phyloP scores from a whole-genome alignment of 768 basidiomycete genomes.

The Tricholoma terreum region DNA sequence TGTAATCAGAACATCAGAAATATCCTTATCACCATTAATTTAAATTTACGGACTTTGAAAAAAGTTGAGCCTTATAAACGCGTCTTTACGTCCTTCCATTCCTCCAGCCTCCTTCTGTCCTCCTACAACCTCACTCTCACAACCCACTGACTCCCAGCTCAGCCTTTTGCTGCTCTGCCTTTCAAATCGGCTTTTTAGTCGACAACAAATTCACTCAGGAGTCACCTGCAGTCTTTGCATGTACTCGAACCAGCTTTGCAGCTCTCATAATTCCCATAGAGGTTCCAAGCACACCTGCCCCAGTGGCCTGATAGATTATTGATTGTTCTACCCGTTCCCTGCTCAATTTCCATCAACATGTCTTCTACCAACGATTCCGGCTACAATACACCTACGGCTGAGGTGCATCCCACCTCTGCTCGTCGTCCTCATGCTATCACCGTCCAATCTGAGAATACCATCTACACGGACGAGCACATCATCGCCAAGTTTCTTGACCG shows the following conservation, averaged over 20 bases:
- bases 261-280: conserved; percentile 84
- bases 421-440: conserved; percentile 74
- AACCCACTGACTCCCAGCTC: not conserved
- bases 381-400: conserved; percentile 68
- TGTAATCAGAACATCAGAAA: not conserved
- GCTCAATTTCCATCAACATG: conserved; percentile 38
- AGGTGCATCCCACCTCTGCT: conserved; percentile 82
- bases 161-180: not conserved
- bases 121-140: not conserved
- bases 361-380: conserved; percentile 58
- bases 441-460: conserved; percentile 78
- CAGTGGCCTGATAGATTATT: conserved; percentile 55
- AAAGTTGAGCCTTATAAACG: not conserved
- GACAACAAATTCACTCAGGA: conserved; percentile 8
- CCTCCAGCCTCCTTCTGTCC: not conserved
- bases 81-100: not conserved
- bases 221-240: conserved; percentile 63
- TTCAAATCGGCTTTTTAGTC: not conserved
- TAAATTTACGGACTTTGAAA: conserved; percentile 1
- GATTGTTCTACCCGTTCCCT: conserved; percentile 31
- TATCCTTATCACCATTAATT: not conserved
- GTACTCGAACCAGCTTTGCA: conserved; percentile 94
- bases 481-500: conserved; percentile 81
- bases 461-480: conserved; percentile 81
- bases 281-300: conserved; percentile 81